Base-by-base conservation (phyloP, 441 rosid species). In the Erodium moschatum region DNA sequence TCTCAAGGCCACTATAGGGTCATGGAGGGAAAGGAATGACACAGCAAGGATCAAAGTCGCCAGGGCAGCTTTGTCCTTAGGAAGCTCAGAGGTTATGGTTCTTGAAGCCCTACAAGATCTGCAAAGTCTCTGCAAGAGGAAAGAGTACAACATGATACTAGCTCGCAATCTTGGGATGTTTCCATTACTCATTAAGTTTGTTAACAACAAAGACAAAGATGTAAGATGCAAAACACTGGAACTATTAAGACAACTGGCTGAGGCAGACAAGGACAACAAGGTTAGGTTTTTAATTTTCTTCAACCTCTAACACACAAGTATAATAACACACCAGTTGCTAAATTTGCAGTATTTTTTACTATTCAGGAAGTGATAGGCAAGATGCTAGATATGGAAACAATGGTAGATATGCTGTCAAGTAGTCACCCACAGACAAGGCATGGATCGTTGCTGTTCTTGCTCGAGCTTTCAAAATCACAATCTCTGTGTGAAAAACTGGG, bases 1-100 rank as follows among this genome's bases (percentile, higher is more conserved):
- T 67, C 79, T 92, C 64, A 87, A 84, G 86, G 85, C 84, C 64
- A 88, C 83, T 13, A 89, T 92, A 66, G 82, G 82, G 75, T 89
- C 88, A 74, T 92, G 97, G 97, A 83, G 76, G 73, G 91, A 83
- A 38, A 79, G 96, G 78, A 87, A 92, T 52, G 96, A 88, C 73
- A 78, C 72, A 20, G 85, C 83, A 56, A 87, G 81, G 77, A 89
- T 92, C 81, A 89, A 88, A 80, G 83, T 74, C 74, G 86, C 83
- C 19, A 80, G 83, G 38, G 81, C 92, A 66, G 95, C 95, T n/a
- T 78, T 92, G 75, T 74, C 89, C 48, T 80, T 86, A 35, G 92
- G 88, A 29, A 85, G 91, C 79, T 85, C 97, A 40, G 80, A 80
- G 6, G 73, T 72, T 67, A 88, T 88, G 96, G 82, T 87, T 42